Percentiles rank a stretch among this genome's conserved stretches.
These are phyloP conservation scores for Colletotrichum musicola DNA, from an alignment of 2,329 filamentous ascomycete species.

Conservation along the genomic window DNA sequence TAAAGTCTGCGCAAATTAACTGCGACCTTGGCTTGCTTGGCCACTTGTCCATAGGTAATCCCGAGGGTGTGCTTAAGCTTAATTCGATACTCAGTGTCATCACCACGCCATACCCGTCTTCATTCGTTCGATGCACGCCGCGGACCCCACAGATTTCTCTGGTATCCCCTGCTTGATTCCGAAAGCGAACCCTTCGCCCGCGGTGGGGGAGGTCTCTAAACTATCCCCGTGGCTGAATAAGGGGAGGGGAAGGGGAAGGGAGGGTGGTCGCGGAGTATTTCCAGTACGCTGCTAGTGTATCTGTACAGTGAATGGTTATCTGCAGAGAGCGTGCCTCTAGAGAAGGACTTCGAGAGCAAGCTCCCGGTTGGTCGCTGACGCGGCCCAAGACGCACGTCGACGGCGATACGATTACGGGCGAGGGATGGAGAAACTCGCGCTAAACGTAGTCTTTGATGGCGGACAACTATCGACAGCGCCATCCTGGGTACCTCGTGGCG, in stretches of 20 bases:
- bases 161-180: conserved; percentile 21
- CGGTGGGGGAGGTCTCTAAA: conserved; percentile 9
- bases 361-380: conserved; percentile 29
- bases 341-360: neutral
- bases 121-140: conserved; percentile 30
- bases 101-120: conserved; percentile 30
- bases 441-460: conserved; percentile 22
- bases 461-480: conserved; percentile 32
- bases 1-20: conserved; percentile 6
- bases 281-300: neutral
- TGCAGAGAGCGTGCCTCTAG: neutral
- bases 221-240: conserved; percentile 18
- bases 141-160: conserved; percentile 10
- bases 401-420: conserved; percentile 15
- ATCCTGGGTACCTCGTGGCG: conserved; percentile 35
- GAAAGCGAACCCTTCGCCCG: conserved; percentile 32
- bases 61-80: conserved; percentile 40
- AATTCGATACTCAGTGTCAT: conserved; percentile 38
- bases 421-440: conserved; percentile 19
- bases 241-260: neutral
- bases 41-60: conserved; percentile 22
- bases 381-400: conserved; percentile 16
- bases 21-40: conserved; percentile 13
- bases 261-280: neutral
- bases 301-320: neutral